A percentile compares a stretch with the other conserved stretches of the same genome.
phyloP scores from a whole-genome alignment of 2,329 filamentous ascomycete species.

The Botrytis squamosa region DNA sequence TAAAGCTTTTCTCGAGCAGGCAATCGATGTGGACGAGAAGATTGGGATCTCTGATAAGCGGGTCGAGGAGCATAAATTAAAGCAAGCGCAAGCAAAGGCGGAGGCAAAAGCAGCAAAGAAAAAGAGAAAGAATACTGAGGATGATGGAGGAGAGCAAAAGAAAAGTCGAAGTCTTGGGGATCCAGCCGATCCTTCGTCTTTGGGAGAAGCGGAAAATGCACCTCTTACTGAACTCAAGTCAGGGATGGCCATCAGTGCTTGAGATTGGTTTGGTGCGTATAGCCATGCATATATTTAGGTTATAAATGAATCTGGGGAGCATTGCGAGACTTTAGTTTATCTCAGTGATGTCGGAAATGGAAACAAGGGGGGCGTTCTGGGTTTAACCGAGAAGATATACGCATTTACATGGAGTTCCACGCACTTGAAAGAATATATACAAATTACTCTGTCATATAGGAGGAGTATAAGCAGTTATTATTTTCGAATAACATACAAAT shows the following conservation, averaged over 20 bases:
- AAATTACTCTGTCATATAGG: not conserved
- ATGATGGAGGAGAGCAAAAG: conserved; percentile 11
- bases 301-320: not conserved
- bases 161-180: conserved; percentile 13
- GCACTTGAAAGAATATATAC: not conserved
- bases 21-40: conserved; percentile 59
- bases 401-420: conserved; percentile 19
- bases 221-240: conserved; percentile 2
- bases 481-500: not conserved
- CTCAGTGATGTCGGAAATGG: not conserved
- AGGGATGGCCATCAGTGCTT: conserved; percentile 15
- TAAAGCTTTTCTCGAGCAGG: conserved; percentile 60
- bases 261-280: not conserved
- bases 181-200: not conserved
- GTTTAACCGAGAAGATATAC: not conserved
- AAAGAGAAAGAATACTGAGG: conserved; percentile 13
- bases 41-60: conserved; percentile 31
- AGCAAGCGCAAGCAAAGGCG: conserved; percentile 21
- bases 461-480: not conserved
- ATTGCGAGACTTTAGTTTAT: conserved; percentile 6
- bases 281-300: not conserved
- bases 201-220: not conserved
- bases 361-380: conserved; percentile 13
- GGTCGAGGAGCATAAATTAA: conserved; percentile 24
- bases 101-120: conserved; percentile 22